Conservation (phyloP, 1,284 basidiomycete genomes). For the Flammula alnicola region DNA sequence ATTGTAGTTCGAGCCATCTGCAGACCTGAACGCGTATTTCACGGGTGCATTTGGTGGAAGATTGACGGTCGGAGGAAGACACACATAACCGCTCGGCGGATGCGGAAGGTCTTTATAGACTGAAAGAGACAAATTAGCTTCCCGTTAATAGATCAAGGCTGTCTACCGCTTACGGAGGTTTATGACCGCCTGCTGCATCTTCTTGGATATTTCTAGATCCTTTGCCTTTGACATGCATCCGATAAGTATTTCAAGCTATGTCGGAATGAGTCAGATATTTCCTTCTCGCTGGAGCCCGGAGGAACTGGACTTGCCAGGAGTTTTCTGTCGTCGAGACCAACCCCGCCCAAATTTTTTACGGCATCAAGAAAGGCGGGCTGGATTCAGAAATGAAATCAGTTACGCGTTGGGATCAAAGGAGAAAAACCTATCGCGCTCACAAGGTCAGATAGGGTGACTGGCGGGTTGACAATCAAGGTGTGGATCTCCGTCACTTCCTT, state of each 20-base stretch:
- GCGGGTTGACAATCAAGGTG: slow-evolving; percentile 27
- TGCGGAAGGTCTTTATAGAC: slow-evolving; percentile 75
- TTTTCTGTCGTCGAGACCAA: slow-evolving; percentile 60
- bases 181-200: slow-evolving; percentile 52
- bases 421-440: slow-evolving; percentile 33
- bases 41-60: slow-evolving; percentile 21
- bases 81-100: slow-evolving; percentile 59
- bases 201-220: slow-evolving; percentile 37
- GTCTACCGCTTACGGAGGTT: slow-evolving; percentile 46
- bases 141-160: slow-evolving; percentile 7
- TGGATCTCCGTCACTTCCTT: slow-evolving; percentile 23
- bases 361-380: slow-evolving; percentile 59
- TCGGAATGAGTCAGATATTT: neutral
- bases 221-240: slow-evolving; percentile 56
- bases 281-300: neutral
- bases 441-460: slow-evolving; percentile 33
- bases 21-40: slow-evolving; percentile 55
- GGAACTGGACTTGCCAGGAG: slow-evolving; percentile 48
- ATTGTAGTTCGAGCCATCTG: slow-evolving; percentile 66
- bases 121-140: slow-evolving; percentile 29
- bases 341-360: slow-evolving; percentile 43
- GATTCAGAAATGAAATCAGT: slow-evolving; percentile 3
- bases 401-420: neutral
- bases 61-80: slow-evolving; percentile 9
- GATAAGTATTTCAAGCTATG: slow-evolving; percentile 59